A percentile compares a stretch with the other conserved stretches of the same genome.
phyloP scores from a whole-genome alignment of 192 early-diverging fungal species.

The Backusella australiensis region DNA sequence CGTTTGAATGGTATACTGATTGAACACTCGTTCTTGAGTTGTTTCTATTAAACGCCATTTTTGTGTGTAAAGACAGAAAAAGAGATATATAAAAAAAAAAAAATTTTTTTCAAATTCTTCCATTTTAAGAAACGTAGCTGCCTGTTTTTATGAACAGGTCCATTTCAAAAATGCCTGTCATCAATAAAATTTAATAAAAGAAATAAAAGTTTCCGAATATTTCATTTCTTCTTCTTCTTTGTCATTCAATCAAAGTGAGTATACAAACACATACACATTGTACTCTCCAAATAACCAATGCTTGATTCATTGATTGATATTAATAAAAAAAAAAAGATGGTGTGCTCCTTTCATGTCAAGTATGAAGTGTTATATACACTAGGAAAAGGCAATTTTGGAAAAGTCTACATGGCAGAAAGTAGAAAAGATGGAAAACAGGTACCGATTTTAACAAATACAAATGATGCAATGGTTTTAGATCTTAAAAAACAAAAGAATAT shows the following conservation, averaged over 20 bases:
- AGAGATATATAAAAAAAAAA: neutral
- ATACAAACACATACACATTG: neutral
- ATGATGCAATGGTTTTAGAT: neutral
- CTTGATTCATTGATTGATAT: neutral
- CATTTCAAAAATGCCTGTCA: neutral
- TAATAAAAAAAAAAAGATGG: neutral
- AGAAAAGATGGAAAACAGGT: slow-evolving; percentile 44
- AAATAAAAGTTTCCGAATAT: slow-evolving; percentile 7
- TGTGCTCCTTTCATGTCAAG: neutral
- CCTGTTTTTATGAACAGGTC: neutral
- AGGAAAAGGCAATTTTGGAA: slow-evolving; percentile 63
- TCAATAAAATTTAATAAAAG: neutral
- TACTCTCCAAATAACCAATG: no score
- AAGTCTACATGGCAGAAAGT: slow-evolving; percentile 56
- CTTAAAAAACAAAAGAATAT: neutral
- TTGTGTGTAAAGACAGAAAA: neutral
- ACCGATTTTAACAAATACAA: neutral
- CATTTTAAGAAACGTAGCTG: neutral
- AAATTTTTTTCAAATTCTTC: neutral
- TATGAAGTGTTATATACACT: slow-evolving; percentile 32
- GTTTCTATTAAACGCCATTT: neutral
- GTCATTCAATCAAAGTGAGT: neutral
- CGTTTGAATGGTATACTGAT: neutral
- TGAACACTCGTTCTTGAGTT: neutral
- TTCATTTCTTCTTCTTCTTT: neutral